Evolutionary conservation across 345 rosid species (phyloP).

Genomic region (Camelina sativa): DNA sequence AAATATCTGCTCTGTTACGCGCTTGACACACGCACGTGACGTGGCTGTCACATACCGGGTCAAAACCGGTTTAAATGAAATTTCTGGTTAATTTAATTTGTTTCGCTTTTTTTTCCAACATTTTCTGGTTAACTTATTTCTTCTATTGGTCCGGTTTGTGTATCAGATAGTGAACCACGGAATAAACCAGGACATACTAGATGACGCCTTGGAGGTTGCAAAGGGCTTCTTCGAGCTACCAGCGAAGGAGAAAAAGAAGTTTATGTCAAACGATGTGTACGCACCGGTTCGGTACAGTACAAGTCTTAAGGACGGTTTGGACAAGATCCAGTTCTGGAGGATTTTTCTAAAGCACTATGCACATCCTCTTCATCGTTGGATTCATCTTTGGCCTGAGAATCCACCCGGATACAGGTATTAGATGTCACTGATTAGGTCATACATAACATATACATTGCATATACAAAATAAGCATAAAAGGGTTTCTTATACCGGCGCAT

Average conservation of each 20-base stretch:
- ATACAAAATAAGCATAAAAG: neutral
- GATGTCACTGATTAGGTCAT: conserved; percentile 39
- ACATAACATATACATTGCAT: conserved; percentile 14
- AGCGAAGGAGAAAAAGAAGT: conserved; percentile 51
- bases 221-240: conserved; percentile 54
- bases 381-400: conserved; percentile 63
- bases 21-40: conserved; percentile 23
- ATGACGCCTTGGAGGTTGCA: conserved; percentile 55
- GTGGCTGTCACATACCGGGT: conserved; percentile 10
- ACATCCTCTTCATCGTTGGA: conserved; percentile 62
- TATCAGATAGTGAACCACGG: conserved; percentile 65
- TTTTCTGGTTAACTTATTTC: conserved; percentile 8
- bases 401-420: conserved; percentile 59
- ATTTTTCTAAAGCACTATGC: conserved; percentile 75
- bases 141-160: conserved; percentile 1
- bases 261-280: conserved; percentile 58
- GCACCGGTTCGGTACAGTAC: conserved; percentile 65
- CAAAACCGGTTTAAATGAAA: conserved; percentile 2
- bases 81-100: neutral
- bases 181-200: conserved; percentile 52
- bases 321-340: conserved; percentile 66
- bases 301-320: conserved; percentile 61
- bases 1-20: neutral
- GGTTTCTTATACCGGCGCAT: conserved; percentile 28
- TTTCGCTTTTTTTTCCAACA: neutral